Percentiles rank a stretch among this genome's conserved stretches.
phyloP scores from a whole-genome alignment of 2,329 filamentous ascomycete genomes.

The Penicillium concentricum region DNA sequence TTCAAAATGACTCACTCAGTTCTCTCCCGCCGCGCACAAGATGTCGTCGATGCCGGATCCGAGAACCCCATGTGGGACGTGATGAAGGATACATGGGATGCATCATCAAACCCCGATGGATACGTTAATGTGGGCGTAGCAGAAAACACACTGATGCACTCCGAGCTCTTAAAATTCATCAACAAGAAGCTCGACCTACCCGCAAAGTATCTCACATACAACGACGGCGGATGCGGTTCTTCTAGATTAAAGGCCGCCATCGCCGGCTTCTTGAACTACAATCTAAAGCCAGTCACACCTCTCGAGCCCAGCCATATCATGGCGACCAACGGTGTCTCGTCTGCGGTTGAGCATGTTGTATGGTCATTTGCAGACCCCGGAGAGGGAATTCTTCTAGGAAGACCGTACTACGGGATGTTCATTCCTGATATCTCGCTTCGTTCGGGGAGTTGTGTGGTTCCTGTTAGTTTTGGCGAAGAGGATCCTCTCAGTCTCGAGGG shows the following conservation, averaged over 20 bases:
- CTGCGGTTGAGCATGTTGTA: constrained; percentile 36
- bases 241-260: constrained; percentile 27
- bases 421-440: constrained; percentile 47
- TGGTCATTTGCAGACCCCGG: constrained; percentile 35
- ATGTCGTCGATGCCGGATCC: constrained; percentile 7
- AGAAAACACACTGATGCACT: constrained; percentile 55
- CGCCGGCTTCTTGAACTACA: constrained; percentile 33
- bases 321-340: constrained; percentile 38
- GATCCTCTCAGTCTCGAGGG: constrained; percentile 46
- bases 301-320: constrained; percentile 30
- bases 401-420: constrained; percentile 50
- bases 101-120: constrained; percentile 37
- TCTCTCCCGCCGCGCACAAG: constrained; percentile 18
- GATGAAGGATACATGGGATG: constrained; percentile 47
- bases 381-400: constrained; percentile 37
- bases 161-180: constrained; percentile 43
- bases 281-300: constrained; percentile 29
- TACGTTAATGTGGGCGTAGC: constrained; percentile 54
- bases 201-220: constrained; percentile 37
- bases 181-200: constrained; percentile 40
- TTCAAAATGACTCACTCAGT: neutral
- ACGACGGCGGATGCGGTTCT: constrained; percentile 36
- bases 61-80: constrained; percentile 44
- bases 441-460: constrained; percentile 43
- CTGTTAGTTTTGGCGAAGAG: constrained; percentile 45